Evolutionary conservation across 306 rosid species (phyloP), one percentile per base, ranked within the genome.

Genomic region (Cucurbita maxima): DNA sequence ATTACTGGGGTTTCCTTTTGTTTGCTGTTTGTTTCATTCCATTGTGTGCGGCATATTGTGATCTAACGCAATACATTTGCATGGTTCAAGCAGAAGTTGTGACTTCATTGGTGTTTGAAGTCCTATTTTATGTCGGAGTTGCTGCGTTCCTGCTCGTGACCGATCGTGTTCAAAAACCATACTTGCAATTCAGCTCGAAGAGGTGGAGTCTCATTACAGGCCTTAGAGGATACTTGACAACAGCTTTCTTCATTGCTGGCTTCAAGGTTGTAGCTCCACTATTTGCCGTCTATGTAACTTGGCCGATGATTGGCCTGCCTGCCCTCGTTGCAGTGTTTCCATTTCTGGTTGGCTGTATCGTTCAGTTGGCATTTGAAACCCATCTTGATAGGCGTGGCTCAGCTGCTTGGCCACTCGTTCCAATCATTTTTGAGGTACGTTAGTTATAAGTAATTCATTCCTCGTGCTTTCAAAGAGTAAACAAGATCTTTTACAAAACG

Each of bases 131-230:
- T 50, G 30, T 84, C 47, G 98, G 98, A 48, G 79, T 90, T 5
- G 90, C 87, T 1, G 83, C 68, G 37, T 94, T 89, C 80, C 80
- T 94, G 76, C 77, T 63, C 14, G 90, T 94, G 76, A 85, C 85
- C 7, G 96, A 91, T 58, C 82, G 41, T n/a, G 92, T 94, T 61
- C 97, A 91, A 82, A 90, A 81, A 82, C 98, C 97, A 14, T 94
- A 89, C 85, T 77, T 94, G 78, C 80, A 89, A 69, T 94, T 82
- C 87, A 94, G 95, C 82, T 1, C 98, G 20, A 94, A 88, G 82
- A 94, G 92, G 76, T 94, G 98, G 98, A 83, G 97, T 80, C 92
- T 94, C 76, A 87, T 94, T 68, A 94, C 97, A 34, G 97, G 97
- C 81, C 88, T 94, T 59, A 87, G 81, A 81, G 98, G 98, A 77